These are phyloP conservation scores for Eucalyptus cladocalyx DNA, from an alignment of 345 rosid species.

Conservation along the genomic window DNA sequence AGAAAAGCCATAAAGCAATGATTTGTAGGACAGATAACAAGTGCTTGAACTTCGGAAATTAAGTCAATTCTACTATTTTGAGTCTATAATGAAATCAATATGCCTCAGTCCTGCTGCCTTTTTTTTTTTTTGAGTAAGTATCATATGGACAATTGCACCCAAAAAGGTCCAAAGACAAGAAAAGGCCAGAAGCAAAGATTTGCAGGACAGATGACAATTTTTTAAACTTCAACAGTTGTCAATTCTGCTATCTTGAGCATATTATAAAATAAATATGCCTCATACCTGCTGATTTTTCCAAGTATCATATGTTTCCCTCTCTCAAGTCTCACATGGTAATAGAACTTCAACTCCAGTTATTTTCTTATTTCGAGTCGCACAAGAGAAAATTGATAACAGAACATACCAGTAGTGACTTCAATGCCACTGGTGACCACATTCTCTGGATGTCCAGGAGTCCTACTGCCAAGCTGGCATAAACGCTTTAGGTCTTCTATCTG, in stretches of 20 bases:
- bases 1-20: not conserved
- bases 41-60: not conserved
- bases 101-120: not conserved
- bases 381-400: not conserved
- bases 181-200: not conserved
- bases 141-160: not conserved
- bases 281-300: not conserved
- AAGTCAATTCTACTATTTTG: not conserved
- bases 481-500: slow-evolving; percentile 7
- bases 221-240: not conserved
- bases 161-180: not conserved
- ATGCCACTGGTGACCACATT: slow-evolving; percentile 19
- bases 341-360: not conserved
- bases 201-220: not conserved
- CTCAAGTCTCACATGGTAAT: not conserved
- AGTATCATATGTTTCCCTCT: not conserved
- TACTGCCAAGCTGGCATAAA: slow-evolving; percentile 19
- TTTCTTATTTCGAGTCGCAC: not conserved
- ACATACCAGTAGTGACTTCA: slow-evolving; percentile 26
- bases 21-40: not conserved
- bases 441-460: slow-evolving; percentile 27
- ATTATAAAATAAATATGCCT: not conserved
- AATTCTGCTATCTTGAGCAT: not conserved
- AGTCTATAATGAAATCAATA: not conserved
- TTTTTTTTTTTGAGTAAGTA: not conserved